Percentiles rank a stretch among this genome's conserved stretches.
phyloP scores from a whole-genome alignment of 768 basidiomycete genomes.

The Plicaturopsis crispa region DNA sequence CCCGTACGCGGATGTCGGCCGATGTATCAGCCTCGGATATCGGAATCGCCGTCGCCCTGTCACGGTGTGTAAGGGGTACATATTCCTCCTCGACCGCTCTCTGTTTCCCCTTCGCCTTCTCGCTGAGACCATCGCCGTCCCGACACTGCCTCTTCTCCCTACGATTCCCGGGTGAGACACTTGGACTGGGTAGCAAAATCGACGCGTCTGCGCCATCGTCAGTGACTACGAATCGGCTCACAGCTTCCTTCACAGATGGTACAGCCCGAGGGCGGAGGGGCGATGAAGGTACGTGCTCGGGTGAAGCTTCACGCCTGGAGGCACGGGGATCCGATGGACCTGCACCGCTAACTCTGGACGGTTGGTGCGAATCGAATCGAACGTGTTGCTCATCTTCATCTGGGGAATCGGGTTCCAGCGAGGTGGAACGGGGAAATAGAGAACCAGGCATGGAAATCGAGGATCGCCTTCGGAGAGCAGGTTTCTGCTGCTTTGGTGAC shows the following conservation, averaged over 20 bases:
- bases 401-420: constrained; percentile 40
- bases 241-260: constrained; percentile 41
- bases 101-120: constrained; percentile 21
- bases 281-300: constrained; percentile 8
- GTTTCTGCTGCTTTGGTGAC: constrained; percentile 11
- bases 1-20: constrained; percentile 39
- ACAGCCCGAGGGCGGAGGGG: constrained; percentile 25
- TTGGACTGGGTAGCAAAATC: constrained; percentile 40
- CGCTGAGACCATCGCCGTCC: constrained; percentile 3
- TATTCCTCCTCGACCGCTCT: constrained; percentile 11
- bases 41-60: constrained; percentile 26
- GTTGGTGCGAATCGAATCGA: constrained; percentile 22
- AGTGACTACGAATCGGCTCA: constrained; percentile 36
- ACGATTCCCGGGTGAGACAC: constrained; percentile 20
- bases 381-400: constrained; percentile 26
- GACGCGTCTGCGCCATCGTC: constrained; percentile 45
- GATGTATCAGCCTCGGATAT: constrained; percentile 29
- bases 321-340: constrained; percentile 1
- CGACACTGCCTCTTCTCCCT: background rate
- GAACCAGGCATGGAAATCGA: constrained; percentile 73
- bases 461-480: constrained; percentile 9
- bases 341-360: constrained; percentile 1
- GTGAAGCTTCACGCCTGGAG: background rate
- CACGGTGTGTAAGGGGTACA: constrained; percentile 34
- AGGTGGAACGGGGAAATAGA: constrained; percentile 66